Base-by-base conservation (phyloP, 805 yeast species). In the Suhomyces xylopsoci region DNA sequence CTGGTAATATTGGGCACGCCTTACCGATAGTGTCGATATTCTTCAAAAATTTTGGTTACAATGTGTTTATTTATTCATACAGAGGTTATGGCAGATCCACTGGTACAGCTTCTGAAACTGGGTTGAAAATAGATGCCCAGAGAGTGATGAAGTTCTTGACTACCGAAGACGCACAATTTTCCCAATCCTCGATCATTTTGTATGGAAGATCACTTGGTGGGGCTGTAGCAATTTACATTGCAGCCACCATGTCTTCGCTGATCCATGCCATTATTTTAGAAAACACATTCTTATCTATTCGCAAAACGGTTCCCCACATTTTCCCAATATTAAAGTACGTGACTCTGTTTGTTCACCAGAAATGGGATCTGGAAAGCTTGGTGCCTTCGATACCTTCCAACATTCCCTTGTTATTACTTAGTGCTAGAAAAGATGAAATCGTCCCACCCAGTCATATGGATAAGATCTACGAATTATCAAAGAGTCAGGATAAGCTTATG, bases 141-240 rank as follows among this genome's bases (percentile, higher is more conserved):
- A 76, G 90, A 0, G 84, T 86, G 1, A 75, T 89, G 74, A 69
- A 80, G 17, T 87, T 77, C 60, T 63, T 93, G n/a, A 60, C 69
- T 7, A 50, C 62, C 1, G 67, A 74, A 1, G 86, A 88, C 60
- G 71, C 73, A 10, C 84, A 79, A 55, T 77, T 84, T 51, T 70
- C 74, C 47, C 67, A 74, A 48, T 77, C 87, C 1, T 71, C 83
- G 9, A 55, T 92, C 2, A 71, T 90, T 0, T 73, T 91, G 8
- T 91, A 91, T 64, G 98, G 98, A 1, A 77, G 97, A 48, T 89
- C 97, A 8, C 72, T 93, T 10, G 99, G 99, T 34, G 98, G 98
- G 3, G 99, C 98, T 0, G 97, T 89, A 34, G 90, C 96, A 7
- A 81, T 91, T 17, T 88, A 90, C 69, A 80, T 90, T 50, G 91